Evolutionary conservation across 768 basidiomycete genomes (phyloP).

Genomic region (Termitomyces sp.): DNA sequence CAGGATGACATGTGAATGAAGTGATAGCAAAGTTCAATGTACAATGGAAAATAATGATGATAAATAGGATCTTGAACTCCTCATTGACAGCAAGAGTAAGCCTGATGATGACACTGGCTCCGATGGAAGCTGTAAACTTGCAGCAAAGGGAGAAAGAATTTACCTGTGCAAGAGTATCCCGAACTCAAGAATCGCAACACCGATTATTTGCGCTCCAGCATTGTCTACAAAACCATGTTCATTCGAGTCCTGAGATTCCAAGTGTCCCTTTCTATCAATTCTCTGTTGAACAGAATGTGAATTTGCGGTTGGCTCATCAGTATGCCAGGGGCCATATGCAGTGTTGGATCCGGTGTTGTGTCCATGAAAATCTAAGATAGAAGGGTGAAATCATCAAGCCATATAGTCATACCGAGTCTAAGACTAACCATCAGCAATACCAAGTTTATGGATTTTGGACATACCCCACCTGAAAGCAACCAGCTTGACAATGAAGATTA

Average conservation of each 20-base stretch:
- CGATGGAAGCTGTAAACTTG: not conserved
- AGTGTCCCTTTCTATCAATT: conserved; percentile 15
- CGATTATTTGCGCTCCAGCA: conserved; percentile 70
- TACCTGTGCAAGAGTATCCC: conserved; percentile 85
- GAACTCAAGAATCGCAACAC: conserved; percentile 90
- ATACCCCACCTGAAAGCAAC: conserved; percentile 86
- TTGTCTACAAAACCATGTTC: conserved; percentile 28
- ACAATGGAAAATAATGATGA: conserved; percentile 93
- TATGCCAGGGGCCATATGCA: conserved; percentile 62
- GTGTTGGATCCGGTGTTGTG: conserved; percentile 54
- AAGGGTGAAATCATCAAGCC: not conserved
- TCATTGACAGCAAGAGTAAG: conserved; percentile 82
- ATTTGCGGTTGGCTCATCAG: not conserved
- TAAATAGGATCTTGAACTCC: conserved; percentile 81
- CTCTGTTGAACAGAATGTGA: not conserved
- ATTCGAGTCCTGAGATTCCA: conserved; percentile 15
- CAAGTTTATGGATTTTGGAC: conserved; percentile 59
- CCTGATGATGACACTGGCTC: conserved; percentile 69
- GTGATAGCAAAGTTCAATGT: conserved; percentile 23
- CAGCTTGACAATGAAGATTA: conserved; percentile 81
- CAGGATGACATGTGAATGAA: not conserved
- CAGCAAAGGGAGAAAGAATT: not conserved
- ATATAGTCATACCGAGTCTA: not conserved
- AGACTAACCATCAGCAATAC: conserved; percentile 52
- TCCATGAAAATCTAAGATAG: conserved; percentile 54